Percentiles rank a stretch among this genome's conserved stretches.
Conservation (phyloP, 768 basidiomycete genomes). For the Fomitopsis pulvina region DNA sequence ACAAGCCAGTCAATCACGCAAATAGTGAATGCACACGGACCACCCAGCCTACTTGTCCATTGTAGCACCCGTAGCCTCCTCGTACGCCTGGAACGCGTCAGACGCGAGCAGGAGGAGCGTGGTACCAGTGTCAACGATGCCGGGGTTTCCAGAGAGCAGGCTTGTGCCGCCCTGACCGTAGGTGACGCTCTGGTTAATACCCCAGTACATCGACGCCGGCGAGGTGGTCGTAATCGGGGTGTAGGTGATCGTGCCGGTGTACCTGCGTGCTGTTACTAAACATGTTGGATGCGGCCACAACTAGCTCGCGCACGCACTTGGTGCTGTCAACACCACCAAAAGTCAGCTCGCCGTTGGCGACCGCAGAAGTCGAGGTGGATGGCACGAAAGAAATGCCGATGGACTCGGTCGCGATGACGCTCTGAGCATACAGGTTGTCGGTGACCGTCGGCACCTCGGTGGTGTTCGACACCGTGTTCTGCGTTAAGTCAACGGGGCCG, state of each 20-base stretch:
- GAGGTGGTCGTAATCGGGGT: slow-evolving; percentile 37
- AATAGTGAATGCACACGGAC: too few relatives aligned
- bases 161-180: slow-evolving; percentile 24
- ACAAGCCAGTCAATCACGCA: not conserved
- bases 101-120: slow-evolving; percentile 51
- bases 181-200: slow-evolving; percentile 37
- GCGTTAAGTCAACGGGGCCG: slow-evolving; percentile 45
- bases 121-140: slow-evolving; percentile 49
- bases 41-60: slow-evolving; percentile 39
- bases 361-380: slow-evolving; percentile 25
- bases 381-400: slow-evolving; percentile 50
- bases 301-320: slow-evolving; percentile 26
- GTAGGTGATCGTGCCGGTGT: slow-evolving; percentile 19
- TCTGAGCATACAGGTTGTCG: slow-evolving; percentile 47
- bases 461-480: slow-evolving; percentile 34
- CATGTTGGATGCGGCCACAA: not conserved
- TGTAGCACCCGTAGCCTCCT: slow-evolving; percentile 44
- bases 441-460: slow-evolving; percentile 45
- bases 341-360: slow-evolving; percentile 46
- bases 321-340: slow-evolving; percentile 45
- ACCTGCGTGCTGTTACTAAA: slow-evolving; percentile 3
- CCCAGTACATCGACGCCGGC: slow-evolving; percentile 46
- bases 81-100: slow-evolving; percentile 52
- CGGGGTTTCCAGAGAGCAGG: slow-evolving; percentile 31
- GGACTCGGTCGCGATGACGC: slow-evolving; percentile 36